These are phyloP conservation scores for Fraxinus dipetala DNA, from an alignment of 305 asterid species.

Conservation along the genomic window DNA sequence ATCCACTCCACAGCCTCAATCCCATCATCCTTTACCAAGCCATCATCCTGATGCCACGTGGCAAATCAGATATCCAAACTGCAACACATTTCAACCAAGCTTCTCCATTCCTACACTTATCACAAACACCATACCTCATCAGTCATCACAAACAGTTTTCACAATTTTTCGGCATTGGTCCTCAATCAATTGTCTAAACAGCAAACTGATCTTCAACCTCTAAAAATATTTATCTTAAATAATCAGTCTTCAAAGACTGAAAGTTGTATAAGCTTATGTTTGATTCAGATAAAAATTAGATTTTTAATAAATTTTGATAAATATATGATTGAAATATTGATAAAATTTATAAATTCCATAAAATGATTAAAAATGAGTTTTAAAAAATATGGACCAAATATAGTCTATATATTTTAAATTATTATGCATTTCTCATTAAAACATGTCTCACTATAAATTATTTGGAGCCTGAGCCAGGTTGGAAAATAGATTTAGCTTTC, in stretches of 20 bases:
- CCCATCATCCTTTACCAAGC: conserved; percentile 32
- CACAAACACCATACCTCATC: conserved; percentile 36
- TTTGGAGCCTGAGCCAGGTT: background rate
- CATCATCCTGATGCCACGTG: conserved; percentile 38
- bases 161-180: background rate
- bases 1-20: conserved; percentile 23
- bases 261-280: background rate
- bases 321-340: too few relatives aligned
- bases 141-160: conserved; percentile 20
- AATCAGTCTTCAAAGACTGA: background rate
- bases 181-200: background rate
- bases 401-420: background rate
- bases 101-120: conserved; percentile 36
- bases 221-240: background rate
- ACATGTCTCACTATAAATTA: background rate
- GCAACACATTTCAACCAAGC: conserved; percentile 37
- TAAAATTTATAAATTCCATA: too few relatives aligned
- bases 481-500: background rate
- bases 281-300: background rate
- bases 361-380: too few relatives aligned
- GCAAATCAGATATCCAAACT: conserved; percentile 40
- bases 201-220: background rate
- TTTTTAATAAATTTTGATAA: background rate
- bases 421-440: background rate
- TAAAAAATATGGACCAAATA: too few relatives aligned